These are phyloP conservation scores for Lathyrus aphaca DNA, from an alignment of 306 rosid species.

Conservation along the genomic window DNA sequence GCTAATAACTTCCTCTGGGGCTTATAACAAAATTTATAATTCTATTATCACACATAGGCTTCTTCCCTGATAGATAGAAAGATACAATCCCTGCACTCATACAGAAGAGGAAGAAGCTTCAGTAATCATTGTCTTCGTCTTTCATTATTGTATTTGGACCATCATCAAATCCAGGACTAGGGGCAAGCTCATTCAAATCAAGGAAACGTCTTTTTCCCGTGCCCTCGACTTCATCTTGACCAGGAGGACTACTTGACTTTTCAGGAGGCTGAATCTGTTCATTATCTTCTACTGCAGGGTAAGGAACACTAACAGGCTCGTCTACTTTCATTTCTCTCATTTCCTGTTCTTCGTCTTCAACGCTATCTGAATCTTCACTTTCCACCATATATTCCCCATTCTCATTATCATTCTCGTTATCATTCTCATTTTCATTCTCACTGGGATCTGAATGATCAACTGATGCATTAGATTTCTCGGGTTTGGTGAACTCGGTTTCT, in stretches of 20 bases:
- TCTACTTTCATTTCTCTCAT: slow-evolving; percentile 71
- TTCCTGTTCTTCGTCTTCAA: slow-evolving; percentile 61
- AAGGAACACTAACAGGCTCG: slow-evolving; percentile 49
- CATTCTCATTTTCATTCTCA: slow-evolving; percentile 56
- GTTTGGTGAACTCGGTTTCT: slow-evolving; percentile 71
- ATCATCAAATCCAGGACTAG: slow-evolving; percentile 88
- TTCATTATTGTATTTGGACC: slow-evolving; percentile 68
- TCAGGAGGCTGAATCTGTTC: slow-evolving; percentile 69
- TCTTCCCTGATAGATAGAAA: slow-evolving; percentile 41
- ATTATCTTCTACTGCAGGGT: slow-evolving; percentile 51
- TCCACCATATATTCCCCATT: slow-evolving; percentile 75
- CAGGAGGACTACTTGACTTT: slow-evolving; percentile 70
- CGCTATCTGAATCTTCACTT: slow-evolving; percentile 75
- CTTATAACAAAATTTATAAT: slow-evolving; percentile 78
- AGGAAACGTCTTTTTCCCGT: slow-evolving; percentile 75
- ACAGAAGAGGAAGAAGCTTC: slow-evolving; percentile 55
- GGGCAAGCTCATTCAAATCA: slow-evolving; percentile 95
- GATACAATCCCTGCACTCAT: slow-evolving; percentile 40
- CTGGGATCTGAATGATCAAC: slow-evolving; percentile 62
- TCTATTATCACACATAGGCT: slow-evolving; percentile 64
- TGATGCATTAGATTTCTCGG: slow-evolving; percentile 63
- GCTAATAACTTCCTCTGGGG: slow-evolving; percentile 57
- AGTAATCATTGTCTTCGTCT: slow-evolving; percentile 74
- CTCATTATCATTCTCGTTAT: slow-evolving; percentile 79
- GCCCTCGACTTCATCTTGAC: slow-evolving; percentile 74